Base-by-base conservation (phyloP, 441 rosid species). In the Brassica balearica region DNA sequence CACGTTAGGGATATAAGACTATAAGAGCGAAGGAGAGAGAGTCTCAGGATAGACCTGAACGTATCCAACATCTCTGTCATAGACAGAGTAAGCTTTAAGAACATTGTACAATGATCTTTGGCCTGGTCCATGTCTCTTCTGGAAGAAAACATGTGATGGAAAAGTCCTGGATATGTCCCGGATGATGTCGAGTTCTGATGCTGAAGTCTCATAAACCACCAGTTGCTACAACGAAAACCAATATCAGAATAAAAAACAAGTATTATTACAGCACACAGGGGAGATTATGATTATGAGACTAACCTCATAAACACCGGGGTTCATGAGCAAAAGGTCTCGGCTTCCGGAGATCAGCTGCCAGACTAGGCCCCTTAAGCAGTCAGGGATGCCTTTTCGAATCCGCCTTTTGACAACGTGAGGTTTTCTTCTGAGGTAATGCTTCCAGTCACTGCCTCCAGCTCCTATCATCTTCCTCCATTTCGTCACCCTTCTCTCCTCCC, bases 381-480 rank as follows among this genome's bases (percentile, higher is more conserved):
- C 99, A 62, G 98, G 98, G 69, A 93, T 93, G 69, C 98, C 99
- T 85, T 95, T 95, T 79, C 96, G 82, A 68, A 90, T 85, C 0
- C 97, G 92, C 77, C 99, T 88, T 82, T 89, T 88, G 63, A 95
- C 96, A 7, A 95, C 99, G 69, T 93, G 91, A 81, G 97, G 92
- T 84, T 90, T 95, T 80, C 95, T 88, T 85, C 95, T 82, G 46
- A 81, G 88, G 86, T 93, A 95, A 82, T 90, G 96, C 84, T 93
- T 93, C 99, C 99, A 95, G 46, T 95, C 99, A 81, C 97, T 95
- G 65, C 99, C 99, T 43, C 98, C 97, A 56, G 86, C 91, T 68
- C 99, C 99, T 72, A 95, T 93, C 98, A 95, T 95, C 84, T 93
- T 95, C 88, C 99, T 93, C 98, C 99, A 95, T 88, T 92, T 93